phyloP scores from a whole-genome alignment of 768 basidiomycete genomes.

The Sarcomyxa edulis region DNA sequence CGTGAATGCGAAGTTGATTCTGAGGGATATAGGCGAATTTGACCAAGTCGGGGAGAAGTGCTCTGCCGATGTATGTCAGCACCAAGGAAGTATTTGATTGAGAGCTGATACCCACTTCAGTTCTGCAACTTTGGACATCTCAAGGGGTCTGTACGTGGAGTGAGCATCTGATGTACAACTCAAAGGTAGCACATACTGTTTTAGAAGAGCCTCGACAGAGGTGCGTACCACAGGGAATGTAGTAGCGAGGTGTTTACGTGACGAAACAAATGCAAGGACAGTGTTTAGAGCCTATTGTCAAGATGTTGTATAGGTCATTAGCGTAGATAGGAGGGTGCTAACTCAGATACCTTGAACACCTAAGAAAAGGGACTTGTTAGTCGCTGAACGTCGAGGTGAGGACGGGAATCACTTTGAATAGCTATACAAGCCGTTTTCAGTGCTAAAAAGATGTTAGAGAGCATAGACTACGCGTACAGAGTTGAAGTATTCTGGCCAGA shows the following conservation, averaged over 20 bases:
- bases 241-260: constrained; percentile 72
- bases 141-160: constrained; percentile 54
- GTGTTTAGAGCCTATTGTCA: constrained; percentile 78
- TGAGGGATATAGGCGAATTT: constrained; percentile 77
- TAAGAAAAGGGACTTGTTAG: constrained; percentile 5
- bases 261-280: constrained; percentile 82
- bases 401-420: constrained; percentile 50
- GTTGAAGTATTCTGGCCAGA: constrained; percentile 65
- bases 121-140: constrained; percentile 74
- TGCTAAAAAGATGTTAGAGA: not conserved
- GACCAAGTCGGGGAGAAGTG: constrained; percentile 76
- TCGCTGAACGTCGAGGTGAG: not conserved
- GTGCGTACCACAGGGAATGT: constrained; percentile 72
- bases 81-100: not conserved
- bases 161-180: constrained; percentile 1
- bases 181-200: constrained; percentile 40
- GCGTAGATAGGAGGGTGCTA: constrained; percentile 1
- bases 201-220: constrained; percentile 78
- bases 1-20: constrained; percentile 53
- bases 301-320: not conserved
- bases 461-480: constrained; percentile 31
- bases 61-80: constrained; percentile 34
- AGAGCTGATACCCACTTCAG: constrained; percentile 54
- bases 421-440: constrained; percentile 23
- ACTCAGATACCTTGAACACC: constrained; percentile 29